Evolutionary conservation across 2,329 filamentous ascomycete species (phyloP).

Genomic region (Alternaria solani): DNA sequence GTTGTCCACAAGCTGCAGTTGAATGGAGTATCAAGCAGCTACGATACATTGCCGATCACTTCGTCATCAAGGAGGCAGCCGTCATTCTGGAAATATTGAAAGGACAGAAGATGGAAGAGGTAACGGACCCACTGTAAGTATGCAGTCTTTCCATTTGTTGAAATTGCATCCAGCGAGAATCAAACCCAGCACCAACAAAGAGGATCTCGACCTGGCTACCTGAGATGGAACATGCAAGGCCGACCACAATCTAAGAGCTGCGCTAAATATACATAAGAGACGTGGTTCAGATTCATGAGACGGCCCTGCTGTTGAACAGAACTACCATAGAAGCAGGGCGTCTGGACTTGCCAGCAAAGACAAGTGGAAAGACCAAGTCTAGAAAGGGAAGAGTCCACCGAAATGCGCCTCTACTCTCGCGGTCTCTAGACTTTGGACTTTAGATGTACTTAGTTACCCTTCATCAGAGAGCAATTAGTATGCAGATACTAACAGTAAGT

Average conservation of each 20-base stretch:
- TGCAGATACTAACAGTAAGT: background rate
- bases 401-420: background rate
- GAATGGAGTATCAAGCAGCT: slow-evolving; percentile 11
- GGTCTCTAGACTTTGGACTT: background rate
- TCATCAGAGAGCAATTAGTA: no score
- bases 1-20: slow-evolving; percentile 12
- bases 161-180: background rate
- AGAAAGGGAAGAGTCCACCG: background rate
- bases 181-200: background rate
- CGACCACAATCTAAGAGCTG: background rate
- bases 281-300: background rate
- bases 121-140: slow-evolving; percentile 13
- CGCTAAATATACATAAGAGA: background rate
- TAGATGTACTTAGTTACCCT: background rate
- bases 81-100: slow-evolving; percentile 16
- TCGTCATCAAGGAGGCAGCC: slow-evolving; percentile 25
- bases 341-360: background rate
- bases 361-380: background rate
- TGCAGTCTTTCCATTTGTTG: background rate
- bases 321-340: background rate
- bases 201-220: background rate
- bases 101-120: slow-evolving; percentile 1
- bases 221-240: background rate
- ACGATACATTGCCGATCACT: slow-evolving; percentile 26
- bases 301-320: background rate